Percentiles rank a stretch among this genome's conserved stretches.
phyloP scores from a whole-genome alignment of 305 asterid species.

The Solanum aculeatissimum region DNA sequence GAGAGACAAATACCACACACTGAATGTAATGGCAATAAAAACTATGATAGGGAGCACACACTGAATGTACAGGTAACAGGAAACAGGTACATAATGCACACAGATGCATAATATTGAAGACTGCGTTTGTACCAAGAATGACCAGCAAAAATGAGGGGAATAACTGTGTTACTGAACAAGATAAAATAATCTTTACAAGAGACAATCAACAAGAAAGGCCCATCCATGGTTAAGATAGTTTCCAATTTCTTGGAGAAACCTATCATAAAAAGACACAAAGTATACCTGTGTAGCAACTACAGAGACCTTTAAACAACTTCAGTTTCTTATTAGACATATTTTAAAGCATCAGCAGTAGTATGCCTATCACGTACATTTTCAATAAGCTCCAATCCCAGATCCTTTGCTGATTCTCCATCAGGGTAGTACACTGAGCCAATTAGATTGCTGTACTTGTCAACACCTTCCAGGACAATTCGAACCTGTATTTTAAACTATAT shows the following conservation, averaged over 20 bases:
- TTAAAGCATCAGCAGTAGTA: neutral
- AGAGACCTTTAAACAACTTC: neutral
- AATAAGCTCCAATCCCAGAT: slow-evolving; percentile 86
- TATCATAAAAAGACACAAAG: neutral
- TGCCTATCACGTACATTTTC: slow-evolving; percentile 47
- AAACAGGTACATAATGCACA: neutral
- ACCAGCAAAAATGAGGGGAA: neutral
- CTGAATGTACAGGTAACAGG: neutral
- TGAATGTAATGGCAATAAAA: neutral
- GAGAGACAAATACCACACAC: neutral
- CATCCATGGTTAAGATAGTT: neutral
- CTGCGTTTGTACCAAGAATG: neutral
- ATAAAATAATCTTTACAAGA: neutral
- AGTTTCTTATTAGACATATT: neutral
- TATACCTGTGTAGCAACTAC: neutral
- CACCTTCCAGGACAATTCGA: slow-evolving; percentile 92
- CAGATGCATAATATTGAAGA: neutral
- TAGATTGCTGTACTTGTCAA: slow-evolving; percentile 83
- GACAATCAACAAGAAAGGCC: neutral
- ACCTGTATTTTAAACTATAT: slow-evolving; percentile 43
- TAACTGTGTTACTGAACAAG: neutral
- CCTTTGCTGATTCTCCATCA: slow-evolving; percentile 87
- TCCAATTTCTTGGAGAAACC: neutral
- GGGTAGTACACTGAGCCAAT: slow-evolving; percentile 85
- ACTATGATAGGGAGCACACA: neutral